Percentiles rank a stretch among this genome's conserved stretches.
Conservation (phyloP, 1,139 yeast genomes). For the Kodamaea sp. region DNA sequence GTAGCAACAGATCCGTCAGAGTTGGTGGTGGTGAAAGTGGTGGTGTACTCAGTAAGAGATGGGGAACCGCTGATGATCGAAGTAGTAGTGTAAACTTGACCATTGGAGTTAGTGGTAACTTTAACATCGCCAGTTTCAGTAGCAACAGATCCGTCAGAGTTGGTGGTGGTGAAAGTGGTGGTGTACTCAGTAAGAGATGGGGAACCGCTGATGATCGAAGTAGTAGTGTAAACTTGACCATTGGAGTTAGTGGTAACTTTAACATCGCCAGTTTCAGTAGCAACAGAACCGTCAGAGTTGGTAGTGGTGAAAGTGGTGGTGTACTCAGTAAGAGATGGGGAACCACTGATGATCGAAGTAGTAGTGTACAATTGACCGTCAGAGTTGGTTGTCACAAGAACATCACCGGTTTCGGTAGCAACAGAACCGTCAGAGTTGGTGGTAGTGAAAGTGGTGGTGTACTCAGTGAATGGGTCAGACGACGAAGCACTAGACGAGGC, state of each 20-base stretch:
- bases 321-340: conserved; percentile 1
- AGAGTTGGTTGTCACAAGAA: conserved; percentile 14
- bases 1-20: background rate
- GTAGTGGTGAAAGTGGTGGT: background rate
- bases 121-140: conserved; percentile 2
- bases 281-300: background rate
- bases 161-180: conserved; percentile 18
- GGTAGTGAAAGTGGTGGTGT: background rate
- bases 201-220: background rate
- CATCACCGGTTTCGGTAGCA: conserved; percentile 17
- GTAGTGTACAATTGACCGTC: conserved; percentile 14
- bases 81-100: background rate
- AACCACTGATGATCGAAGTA: conserved; percentile 10
- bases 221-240: background rate
- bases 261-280: background rate
- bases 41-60: background rate
- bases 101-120: conserved; percentile 1
- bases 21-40: background rate
- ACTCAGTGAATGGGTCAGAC: background rate
- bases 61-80: background rate
- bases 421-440: conserved; percentile 15
- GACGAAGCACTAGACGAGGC: conserved; percentile 1
- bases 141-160: conserved; percentile 15
- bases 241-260: background rate
- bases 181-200: conserved; percentile 7